Conservation (phyloP, 257 asterid species). For the Primulina tabacum region DNA sequence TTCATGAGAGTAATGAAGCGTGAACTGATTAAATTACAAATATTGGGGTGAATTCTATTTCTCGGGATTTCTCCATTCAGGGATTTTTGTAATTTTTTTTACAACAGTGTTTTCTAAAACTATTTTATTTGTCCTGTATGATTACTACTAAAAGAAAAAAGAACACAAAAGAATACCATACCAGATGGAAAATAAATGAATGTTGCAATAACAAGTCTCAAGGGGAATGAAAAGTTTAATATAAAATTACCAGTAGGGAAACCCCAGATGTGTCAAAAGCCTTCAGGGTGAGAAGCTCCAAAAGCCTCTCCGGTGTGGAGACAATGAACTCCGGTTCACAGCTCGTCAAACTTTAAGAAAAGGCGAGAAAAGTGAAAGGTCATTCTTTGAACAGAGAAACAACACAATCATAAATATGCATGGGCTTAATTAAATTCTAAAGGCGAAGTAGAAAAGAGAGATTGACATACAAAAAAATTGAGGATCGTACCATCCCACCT, state of each 20-base stretch:
- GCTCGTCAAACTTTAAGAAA: slow-evolving; percentile 53
- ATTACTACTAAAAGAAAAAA: not conserved
- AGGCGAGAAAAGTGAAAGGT: not conserved
- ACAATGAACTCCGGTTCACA: slow-evolving; percentile 76
- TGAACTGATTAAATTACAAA: not conserved
- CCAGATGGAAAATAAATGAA: not conserved
- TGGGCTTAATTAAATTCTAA: not conserved
- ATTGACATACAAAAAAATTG: not conserved
- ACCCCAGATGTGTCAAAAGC: slow-evolving; percentile 61
- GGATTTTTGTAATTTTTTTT: not conserved
- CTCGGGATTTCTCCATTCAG: not conserved
- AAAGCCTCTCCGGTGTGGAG: slow-evolving; percentile 76
- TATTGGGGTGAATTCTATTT: not conserved
- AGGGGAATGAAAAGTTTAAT: not conserved
- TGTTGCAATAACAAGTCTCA: not conserved
- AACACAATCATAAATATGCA: not conserved
- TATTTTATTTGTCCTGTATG: not conserved
- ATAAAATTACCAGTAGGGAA: slow-evolving; percentile 63
- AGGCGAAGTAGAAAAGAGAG: not conserved
- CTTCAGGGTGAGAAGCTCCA: slow-evolving; percentile 54
- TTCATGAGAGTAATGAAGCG: not conserved
- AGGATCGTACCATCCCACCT: not conserved
- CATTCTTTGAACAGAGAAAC: not conserved
- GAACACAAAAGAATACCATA: not conserved
- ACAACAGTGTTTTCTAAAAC: not conserved